Base-by-base conservation (phyloP, 2,329 filamentous ascomycete genomes). In the Didymella keratinophila region DNA sequence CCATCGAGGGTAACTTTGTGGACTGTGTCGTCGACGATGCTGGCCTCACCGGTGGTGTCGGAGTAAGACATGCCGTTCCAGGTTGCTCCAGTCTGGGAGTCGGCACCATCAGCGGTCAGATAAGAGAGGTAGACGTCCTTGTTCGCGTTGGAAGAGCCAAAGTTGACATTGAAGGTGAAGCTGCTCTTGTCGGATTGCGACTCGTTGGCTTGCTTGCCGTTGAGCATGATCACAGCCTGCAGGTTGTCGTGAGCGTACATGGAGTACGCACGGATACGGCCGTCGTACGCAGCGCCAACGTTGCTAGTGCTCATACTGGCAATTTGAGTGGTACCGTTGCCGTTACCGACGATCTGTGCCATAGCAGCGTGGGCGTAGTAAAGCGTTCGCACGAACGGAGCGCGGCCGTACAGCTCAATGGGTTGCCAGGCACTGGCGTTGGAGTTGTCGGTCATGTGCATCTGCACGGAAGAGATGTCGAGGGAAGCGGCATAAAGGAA, bases 371-470 rank as follows among this genome's bases (percentile, higher is more conserved):
- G 77, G 56, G 79, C 80, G 61, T 83, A 83, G 73, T 84, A 84
- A 44, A 78, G 72, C 1, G 82, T 81, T 25, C 82, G 78, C 10
- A 83, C 80, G 61, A 78, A 78, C 1, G 79, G 77, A 25, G 72
- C 69, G 5, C 69, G 75, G 27, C 74, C 78, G 60, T 79, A 76
- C 58, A 76, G 70, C 18, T 70, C 48, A 36, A 80, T 72, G 16
- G 82, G 82, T 61, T 81, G 78, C 82, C 82, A 84, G 2, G 82
- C 80, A 54, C 78, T 78, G 7, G 81, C 80, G 63, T 80, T 80
- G 59, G 81, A 82, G 69, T 82, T 82, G 69, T 82, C 81, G 10
- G 82, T 84, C 81, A 84, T 83, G 75, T 84, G 82, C 76, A 84
- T 79, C 60, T 82, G 77, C 2, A 84, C 80, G 9, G 79, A 79